These are phyloP conservation scores for Artomyces pyxidatus DNA, from an alignment of 768 basidiomycete species.

Conservation along the genomic window DNA sequence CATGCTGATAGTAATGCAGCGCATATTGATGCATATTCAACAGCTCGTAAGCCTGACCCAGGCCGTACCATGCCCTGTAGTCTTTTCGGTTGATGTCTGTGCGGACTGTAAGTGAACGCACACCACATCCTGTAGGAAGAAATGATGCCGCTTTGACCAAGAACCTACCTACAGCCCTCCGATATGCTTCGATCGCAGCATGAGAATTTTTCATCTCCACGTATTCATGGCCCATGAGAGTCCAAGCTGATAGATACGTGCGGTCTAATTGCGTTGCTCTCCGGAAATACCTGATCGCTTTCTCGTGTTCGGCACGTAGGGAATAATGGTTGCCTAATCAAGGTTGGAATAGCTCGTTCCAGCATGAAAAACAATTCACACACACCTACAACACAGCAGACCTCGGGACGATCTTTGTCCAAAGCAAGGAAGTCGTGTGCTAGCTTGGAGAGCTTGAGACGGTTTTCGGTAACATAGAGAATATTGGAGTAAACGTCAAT, in stretches of 20 bases:
- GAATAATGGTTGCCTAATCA: constrained; percentile 92
- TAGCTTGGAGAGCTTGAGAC: constrained; percentile 78
- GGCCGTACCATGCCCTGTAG: constrained; percentile 96
- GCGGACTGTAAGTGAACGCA: constrained; percentile 3
- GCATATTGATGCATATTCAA: constrained; percentile 97
- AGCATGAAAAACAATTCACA: constrained; percentile 2
- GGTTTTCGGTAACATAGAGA: constrained; percentile 89
- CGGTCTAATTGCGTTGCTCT: constrained; percentile 92
- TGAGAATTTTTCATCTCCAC: constrained; percentile 99
- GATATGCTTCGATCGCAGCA: constrained; percentile 96
- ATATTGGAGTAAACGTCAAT: constrained; percentile 97
- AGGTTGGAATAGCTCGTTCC: background rate
- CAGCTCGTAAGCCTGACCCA: constrained; percentile 96
- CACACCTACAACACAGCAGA: constrained; percentile 92
- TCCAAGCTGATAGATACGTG: constrained; percentile 96
- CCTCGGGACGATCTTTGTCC: constrained; percentile 92
- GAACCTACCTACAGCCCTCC: constrained; percentile 85
- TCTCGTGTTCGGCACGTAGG: constrained; percentile 86
- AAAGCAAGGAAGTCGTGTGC: constrained; percentile 86
- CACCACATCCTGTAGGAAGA: too few relatives aligned
- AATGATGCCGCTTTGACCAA: background rate
- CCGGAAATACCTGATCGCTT: constrained; percentile 92
- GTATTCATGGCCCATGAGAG: constrained; percentile 97
- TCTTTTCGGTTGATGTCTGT: constrained; percentile 94
- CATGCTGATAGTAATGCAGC: constrained; percentile 92